Conservation (phyloP, 73 alveolate species). For the Paramecium sonneborni region DNA sequence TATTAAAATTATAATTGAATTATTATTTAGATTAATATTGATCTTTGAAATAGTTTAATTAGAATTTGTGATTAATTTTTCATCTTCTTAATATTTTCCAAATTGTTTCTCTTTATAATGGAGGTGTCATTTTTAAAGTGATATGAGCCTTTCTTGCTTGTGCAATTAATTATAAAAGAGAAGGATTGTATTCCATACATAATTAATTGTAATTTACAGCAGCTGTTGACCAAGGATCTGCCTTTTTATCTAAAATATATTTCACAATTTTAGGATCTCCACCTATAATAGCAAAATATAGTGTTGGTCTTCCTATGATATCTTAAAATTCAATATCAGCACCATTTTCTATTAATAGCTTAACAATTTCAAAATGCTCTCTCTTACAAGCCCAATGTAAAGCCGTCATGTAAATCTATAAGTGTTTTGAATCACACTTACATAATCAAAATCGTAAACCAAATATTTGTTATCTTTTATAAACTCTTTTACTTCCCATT, state of each 20-base stretch:
- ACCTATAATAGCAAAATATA: slow-evolving; percentile 60
- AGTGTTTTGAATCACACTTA: slow-evolving; percentile 16
- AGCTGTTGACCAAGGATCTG: slow-evolving; percentile 64
- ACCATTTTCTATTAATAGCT: slow-evolving; percentile 29
- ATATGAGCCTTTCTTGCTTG: slow-evolving; percentile 36
- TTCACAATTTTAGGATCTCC: slow-evolving; percentile 28
- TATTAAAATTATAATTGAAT: too few species aligned
- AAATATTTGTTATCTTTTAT: slow-evolving; percentile 45
- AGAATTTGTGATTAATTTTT: neutral
- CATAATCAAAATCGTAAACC: slow-evolving; percentile 67
- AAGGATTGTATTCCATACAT: slow-evolving; percentile 23
- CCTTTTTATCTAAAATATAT: slow-evolving; percentile 36
- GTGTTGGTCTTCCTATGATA: slow-evolving; percentile 65
- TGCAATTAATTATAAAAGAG: neutral
- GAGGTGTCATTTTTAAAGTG: slow-evolving; percentile 49
- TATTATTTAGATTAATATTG: too few species aligned
- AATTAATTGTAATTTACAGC: slow-evolving; percentile 51
- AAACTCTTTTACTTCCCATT: slow-evolving; percentile 41
- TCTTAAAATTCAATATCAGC: slow-evolving; percentile 64
- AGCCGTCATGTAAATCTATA: slow-evolving; percentile 67
- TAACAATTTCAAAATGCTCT: slow-evolving; percentile 57
- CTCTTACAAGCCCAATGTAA: slow-evolving; percentile 72
- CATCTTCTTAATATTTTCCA: slow-evolving; percentile 46
- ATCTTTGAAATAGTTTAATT: neutral
- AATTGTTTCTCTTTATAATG: neutral